Evolutionary conservation across 2,329 filamentous ascomycete genomes (phyloP).

Genomic region (Neoarthrinium moseri): DNA sequence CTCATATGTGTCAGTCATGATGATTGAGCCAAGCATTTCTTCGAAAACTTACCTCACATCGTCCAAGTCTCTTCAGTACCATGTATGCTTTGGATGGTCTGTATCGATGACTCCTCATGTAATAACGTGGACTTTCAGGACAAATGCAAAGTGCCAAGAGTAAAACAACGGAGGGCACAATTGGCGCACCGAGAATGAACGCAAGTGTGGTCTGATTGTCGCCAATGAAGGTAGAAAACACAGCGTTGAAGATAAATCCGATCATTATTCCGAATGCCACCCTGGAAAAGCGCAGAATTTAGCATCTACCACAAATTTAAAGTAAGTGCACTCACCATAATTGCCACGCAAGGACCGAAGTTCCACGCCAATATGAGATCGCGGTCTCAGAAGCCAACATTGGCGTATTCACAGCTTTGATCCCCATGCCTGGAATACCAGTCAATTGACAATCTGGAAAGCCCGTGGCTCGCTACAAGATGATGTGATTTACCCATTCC

Average conservation of each 20-base stretch:
- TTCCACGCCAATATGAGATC: constrained; percentile 45
- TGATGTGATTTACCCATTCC: constrained; percentile 1
- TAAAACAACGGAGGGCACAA: constrained; percentile 26
- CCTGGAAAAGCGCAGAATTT: constrained; percentile 10
- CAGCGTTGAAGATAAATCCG: constrained; percentile 28
- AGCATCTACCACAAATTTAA: background rate
- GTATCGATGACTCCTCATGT: constrained; percentile 30
- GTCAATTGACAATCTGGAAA: too few relatives aligned
- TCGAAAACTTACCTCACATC: constrained; percentile 28
- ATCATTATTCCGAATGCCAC: constrained; percentile 37
- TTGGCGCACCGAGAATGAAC: constrained; percentile 30
- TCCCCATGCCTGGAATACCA: constrained; percentile 37
- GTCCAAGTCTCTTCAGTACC: constrained; percentile 29
- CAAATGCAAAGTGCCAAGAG: constrained; percentile 29
- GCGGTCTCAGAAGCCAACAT: constrained; percentile 47
- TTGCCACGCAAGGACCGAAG: constrained; percentile 46
- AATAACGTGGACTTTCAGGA: constrained; percentile 34
- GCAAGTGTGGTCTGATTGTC: constrained; percentile 20
- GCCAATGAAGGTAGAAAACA: constrained; percentile 9
- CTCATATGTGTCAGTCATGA: background rate
- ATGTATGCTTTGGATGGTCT: constrained; percentile 25
- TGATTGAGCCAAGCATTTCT: too few relatives aligned
- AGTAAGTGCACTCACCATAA: constrained; percentile 31
- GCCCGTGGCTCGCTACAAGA: background rate
- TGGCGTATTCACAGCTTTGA: constrained; percentile 47